phyloP scores from a whole-genome alignment of 805 yeast species.

The Ogataea angusta region DNA sequence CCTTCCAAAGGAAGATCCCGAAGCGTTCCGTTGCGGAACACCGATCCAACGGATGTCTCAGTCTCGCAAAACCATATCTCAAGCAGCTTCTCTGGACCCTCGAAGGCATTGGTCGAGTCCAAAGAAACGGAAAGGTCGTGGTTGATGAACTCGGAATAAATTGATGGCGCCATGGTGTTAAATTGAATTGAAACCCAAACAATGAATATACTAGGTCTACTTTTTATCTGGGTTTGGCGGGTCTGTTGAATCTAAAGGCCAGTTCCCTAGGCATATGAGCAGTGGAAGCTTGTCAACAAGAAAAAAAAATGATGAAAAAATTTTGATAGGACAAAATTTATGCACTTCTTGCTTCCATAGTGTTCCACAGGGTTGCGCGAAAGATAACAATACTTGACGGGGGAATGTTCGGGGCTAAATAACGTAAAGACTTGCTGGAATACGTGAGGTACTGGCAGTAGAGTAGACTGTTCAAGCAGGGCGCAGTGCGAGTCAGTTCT shows the following conservation, averaged over 20 bases:
- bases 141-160: constrained; percentile 48
- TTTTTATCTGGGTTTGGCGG: constrained; percentile 35
- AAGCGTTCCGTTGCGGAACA: constrained; percentile 37
- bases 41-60: constrained; percentile 34
- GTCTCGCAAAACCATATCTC: constrained; percentile 76
- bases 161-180: constrained; percentile 6
- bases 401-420: too few species aligned
- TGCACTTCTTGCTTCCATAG: background rate
- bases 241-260: constrained; percentile 31
- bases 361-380: background rate
- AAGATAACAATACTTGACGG: background rate
- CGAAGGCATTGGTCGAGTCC: constrained; percentile 91
- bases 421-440: too few species aligned
- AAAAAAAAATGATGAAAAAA: constrained; percentile 6
- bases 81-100: constrained; percentile 93
- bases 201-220: constrained; percentile 1
- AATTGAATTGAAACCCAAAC: constrained; percentile 23
- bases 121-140: constrained; percentile 73
- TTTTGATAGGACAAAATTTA: constrained; percentile 2
- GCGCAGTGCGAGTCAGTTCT: background rate
- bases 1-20: constrained; percentile 60
- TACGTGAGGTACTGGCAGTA: too few species aligned
- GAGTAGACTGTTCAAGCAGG: background rate
- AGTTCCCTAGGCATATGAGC: constrained; percentile 29
- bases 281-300: background rate